Percentiles rank a stretch among this genome's conserved stretches.
Evolutionary conservation across 1,284 basidiomycete genomes (phyloP).

Genomic region (Sporisorium iseilematis-ciliati): DNA sequence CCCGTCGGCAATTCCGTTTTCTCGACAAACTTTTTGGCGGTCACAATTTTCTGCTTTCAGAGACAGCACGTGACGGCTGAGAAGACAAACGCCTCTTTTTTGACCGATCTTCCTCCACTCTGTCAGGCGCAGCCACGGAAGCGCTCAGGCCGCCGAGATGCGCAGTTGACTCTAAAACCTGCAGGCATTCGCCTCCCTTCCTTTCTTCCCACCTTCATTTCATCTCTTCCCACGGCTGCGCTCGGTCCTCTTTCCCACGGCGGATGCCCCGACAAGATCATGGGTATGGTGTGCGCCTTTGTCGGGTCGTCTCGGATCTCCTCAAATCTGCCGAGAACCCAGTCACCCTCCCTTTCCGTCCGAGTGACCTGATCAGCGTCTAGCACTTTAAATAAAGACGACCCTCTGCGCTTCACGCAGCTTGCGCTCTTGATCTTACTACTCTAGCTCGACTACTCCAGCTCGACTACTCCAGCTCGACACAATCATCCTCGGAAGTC

Average conservation of each 20-base stretch:
- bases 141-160: slow-evolving; percentile 6
- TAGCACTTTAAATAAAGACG: too few species aligned
- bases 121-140: not conserved
- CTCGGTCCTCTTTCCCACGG: slow-evolving; percentile 3
- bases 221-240: not conserved
- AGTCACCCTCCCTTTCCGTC: not conserved
- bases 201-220: too few species aligned
- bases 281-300: not conserved
- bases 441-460: too few species aligned
- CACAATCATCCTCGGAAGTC: not conserved
- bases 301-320: not conserved
- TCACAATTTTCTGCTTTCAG: not conserved
- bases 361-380: not conserved
- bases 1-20: slow-evolving; percentile 7
- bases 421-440: not conserved
- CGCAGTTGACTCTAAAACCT: not conserved
- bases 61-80: slow-evolving; percentile 16
- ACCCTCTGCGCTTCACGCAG: too few species aligned
- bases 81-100: too few species aligned
- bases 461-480: not conserved
- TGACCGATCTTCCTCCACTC: slow-evolving; percentile 1
- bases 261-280: not conserved
- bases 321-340: not conserved
- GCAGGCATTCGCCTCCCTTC: too few species aligned
- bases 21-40: not conserved